phyloP scores from a whole-genome alignment of 2,329 filamentous ascomycete genomes.

The Lecanicillium sp. region DNA sequence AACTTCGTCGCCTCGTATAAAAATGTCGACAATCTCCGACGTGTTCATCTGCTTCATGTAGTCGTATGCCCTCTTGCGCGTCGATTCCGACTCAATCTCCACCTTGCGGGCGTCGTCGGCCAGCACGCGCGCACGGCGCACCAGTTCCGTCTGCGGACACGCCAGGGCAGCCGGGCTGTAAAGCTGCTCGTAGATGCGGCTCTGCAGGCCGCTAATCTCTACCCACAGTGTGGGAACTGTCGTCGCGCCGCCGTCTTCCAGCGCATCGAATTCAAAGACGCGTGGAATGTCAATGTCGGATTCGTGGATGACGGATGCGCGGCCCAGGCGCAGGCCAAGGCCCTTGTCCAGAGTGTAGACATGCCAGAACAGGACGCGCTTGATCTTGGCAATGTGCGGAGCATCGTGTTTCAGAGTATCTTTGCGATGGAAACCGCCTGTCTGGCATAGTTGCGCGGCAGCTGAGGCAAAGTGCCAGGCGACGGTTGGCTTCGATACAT shows the following conservation, averaged over 20 bases:
- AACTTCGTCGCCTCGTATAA: slow-evolving; percentile 40
- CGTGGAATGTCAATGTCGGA: slow-evolving; percentile 49
- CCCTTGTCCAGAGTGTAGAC: slow-evolving; percentile 51
- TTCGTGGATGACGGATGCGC: slow-evolving; percentile 49
- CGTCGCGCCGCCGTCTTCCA: slow-evolving; percentile 19
- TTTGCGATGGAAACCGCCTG: slow-evolving; percentile 51
- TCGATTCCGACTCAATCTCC: slow-evolving; percentile 26
- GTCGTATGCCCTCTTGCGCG: slow-evolving; percentile 25
- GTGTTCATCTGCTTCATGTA: slow-evolving; percentile 29
- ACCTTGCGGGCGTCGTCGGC: slow-evolving; percentile 29
- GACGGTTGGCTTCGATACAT: slow-evolving; percentile 53
- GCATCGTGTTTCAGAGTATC: slow-evolving; percentile 25
- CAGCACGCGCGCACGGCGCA: slow-evolving; percentile 29
- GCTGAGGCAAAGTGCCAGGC: slow-evolving; percentile 56
- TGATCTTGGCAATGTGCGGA: slow-evolving; percentile 24
- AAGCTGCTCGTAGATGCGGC: slow-evolving; percentile 48
- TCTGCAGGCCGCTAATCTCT: slow-evolving; percentile 46
- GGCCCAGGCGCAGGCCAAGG: slow-evolving; percentile 51
- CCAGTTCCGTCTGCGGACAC: slow-evolving; percentile 30
- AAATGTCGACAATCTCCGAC: slow-evolving; percentile 33
- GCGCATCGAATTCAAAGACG: slow-evolving; percentile 33
- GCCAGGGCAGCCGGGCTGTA: slow-evolving; percentile 41
- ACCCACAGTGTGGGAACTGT: slow-evolving; percentile 47
- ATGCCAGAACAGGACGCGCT: slow-evolving; percentile 39
- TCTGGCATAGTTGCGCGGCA: slow-evolving; percentile 53